Conservation (phyloP, 805 yeast species). For the Sungouiozyma intestinalis region DNA sequence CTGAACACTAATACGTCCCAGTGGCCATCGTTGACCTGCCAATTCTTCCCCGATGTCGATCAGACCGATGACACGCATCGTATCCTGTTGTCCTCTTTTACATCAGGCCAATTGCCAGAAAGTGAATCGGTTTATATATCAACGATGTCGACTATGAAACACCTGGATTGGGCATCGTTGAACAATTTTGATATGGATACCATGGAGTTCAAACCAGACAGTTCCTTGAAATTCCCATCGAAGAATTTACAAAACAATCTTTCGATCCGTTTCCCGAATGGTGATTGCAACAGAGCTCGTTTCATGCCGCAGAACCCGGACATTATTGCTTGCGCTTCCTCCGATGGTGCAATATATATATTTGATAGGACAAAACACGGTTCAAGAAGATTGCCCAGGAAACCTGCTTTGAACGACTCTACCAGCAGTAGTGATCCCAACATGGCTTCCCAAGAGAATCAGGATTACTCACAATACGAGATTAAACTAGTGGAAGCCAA, state of each 20-base stretch:
- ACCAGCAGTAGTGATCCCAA: neutral
- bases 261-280: constrained; percentile 28
- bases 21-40: constrained; percentile 63
- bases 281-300: constrained; percentile 60
- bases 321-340: constrained; percentile 59
- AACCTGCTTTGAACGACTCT: constrained; percentile 1
- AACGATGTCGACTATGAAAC: constrained; percentile 22
- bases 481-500: constrained; percentile 8
- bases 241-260: constrained; percentile 19
- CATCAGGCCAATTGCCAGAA: constrained; percentile 27
- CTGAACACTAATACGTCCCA: constrained; percentile 57
- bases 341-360: constrained; percentile 52
- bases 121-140: constrained; percentile 26
- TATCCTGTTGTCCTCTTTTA: constrained; percentile 24
- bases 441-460: constrained; percentile 4
- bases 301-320: constrained; percentile 85
- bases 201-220: constrained; percentile 30
- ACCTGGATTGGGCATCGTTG: constrained; percentile 26
- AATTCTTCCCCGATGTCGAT: constrained; percentile 49
- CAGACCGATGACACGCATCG: constrained; percentile 20
- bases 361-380: constrained; percentile 78
- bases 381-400: constrained; percentile 30
- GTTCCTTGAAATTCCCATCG: constrained; percentile 20
- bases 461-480: neutral
- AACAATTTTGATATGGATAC: constrained; percentile 30